Percentiles rank a stretch among this genome's conserved stretches.
Conservation (phyloP, 2,329 filamentous ascomycete genomes). For the Xylaria sp. region DNA sequence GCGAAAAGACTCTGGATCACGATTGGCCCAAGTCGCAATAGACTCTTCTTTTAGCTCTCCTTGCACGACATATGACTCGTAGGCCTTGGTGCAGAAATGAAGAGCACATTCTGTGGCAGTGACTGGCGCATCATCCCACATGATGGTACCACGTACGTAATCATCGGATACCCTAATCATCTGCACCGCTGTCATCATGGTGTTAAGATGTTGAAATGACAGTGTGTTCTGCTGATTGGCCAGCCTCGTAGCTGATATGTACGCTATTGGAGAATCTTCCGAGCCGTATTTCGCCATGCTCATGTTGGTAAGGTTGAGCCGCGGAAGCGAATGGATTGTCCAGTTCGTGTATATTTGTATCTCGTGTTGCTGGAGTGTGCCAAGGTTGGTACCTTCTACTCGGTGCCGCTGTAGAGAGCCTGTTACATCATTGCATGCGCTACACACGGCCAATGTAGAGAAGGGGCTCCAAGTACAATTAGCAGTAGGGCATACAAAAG, state of each 20-base stretch:
- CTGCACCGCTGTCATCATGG: constrained; percentile 3
- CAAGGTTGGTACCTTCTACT: too few relatives aligned
- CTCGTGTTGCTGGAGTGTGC: too few relatives aligned
- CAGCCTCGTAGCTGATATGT: too few relatives aligned
- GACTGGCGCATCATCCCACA: constrained; percentile 29
- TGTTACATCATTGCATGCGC: constrained; percentile 30
- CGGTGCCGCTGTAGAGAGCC: neutral
- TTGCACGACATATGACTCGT: constrained; percentile 12
- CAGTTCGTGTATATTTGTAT: neutral
- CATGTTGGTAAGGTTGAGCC: neutral
- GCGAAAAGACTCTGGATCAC: neutral
- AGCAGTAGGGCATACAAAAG: constrained; percentile 31
- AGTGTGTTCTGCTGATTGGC: neutral
- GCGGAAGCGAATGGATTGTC: neutral
- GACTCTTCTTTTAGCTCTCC: neutral
- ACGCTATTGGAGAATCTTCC: too few relatives aligned
- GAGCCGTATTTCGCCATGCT: too few relatives aligned
- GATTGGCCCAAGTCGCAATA: constrained; percentile 1
- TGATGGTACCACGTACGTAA: neutral
- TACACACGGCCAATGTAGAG: constrained; percentile 32
- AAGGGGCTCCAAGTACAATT: constrained; percentile 35
- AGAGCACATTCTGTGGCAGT: constrained; percentile 36
- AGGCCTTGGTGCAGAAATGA: constrained; percentile 32
- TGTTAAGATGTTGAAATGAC: constrained; percentile 1
- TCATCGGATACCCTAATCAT: neutral